Base-by-base conservation (phyloP, 2,329 filamentous ascomycete species). In the Conoideocrella luteorostrata region DNA sequence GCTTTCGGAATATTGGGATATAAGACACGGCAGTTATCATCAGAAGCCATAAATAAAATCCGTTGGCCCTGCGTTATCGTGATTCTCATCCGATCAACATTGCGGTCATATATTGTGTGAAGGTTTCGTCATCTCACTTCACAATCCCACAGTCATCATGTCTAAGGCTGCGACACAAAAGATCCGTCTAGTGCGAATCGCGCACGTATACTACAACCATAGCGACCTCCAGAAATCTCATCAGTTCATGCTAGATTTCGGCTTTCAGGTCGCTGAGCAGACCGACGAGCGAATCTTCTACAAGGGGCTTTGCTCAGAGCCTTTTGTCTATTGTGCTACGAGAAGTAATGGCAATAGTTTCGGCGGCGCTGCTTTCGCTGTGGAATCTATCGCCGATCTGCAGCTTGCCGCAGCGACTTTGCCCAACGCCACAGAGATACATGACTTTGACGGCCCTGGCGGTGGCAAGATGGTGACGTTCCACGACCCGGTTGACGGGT, bases 271-370 rank as follows among this genome's bases (percentile, higher is more conserved):
- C 50, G 55, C 57, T 9, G 62, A 63, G 47, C 57, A 56, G 41
- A 51, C 57, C 3, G 67, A 63, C 22, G 62, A 70, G 36, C 68
- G 63, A 44, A 72, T 75, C 24, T 84, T 76, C 64, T 81, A 73
- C 58, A 72, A 76, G 32, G 80, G 80, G 15, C 82, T 81, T 53
- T 78, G 80, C 12, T 62, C 61, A 6, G 78, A 82, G 51, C 77
- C 77, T 11, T 82, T 78, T 56, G 64, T 80, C 3, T 68, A 82
- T 35, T 78, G 75, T 50, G 70, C 77, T 38, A 66, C 69, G 46
- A 63, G 65, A 39, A 68, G 72, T 2, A 54, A 60, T 39, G 60
- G 68, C 55, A 63, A 74, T 46, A 62, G 68, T 44, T 84, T 82
- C 53, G 68, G 72, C 5, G 80, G 80, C 2, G 69, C 71, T 0